Evolutionary conservation across 1,139 yeast genomes (phyloP).

Genomic region (Pichia sp.): DNA sequence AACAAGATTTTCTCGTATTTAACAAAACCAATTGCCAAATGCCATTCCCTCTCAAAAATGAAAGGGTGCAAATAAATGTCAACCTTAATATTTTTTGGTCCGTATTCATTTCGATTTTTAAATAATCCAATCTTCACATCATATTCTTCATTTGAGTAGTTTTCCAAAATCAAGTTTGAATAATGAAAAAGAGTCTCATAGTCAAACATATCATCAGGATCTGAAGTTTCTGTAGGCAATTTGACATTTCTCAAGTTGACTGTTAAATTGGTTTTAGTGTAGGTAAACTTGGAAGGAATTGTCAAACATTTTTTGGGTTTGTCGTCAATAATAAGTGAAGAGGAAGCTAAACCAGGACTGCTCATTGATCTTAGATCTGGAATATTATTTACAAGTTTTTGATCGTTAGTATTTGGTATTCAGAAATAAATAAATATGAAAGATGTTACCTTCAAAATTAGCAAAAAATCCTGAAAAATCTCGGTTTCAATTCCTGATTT

Average conservation of each 20-base stretch:
- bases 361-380: too few relatives aligned
- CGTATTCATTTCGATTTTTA: conserved; percentile 16
- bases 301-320: not conserved
- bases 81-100: conserved; percentile 17
- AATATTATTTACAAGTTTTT: too few relatives aligned
- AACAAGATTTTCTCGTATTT: conserved; percentile 18
- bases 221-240: not conserved
- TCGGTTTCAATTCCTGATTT: too few relatives aligned
- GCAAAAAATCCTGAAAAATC: not conserved
- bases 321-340: not conserved
- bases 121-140: conserved; percentile 16
- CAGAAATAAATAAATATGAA: too few relatives aligned
- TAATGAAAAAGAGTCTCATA: conserved; percentile 18
- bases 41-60: conserved; percentile 24
- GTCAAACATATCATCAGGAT: not conserved
- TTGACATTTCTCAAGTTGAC: not conserved
- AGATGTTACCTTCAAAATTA: too few relatives aligned
- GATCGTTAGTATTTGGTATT: too few relatives aligned
- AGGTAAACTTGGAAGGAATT: not conserved
- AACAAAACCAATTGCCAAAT: conserved; percentile 24
- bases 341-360: too few relatives aligned
- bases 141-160: conserved; percentile 9
- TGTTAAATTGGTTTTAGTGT: not conserved
- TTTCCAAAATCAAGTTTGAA: conserved; percentile 20
- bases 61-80: conserved; percentile 25